phyloP scores from a whole-genome alignment of 2,329 filamentous ascomycete species.

The Ceratocystis ficicola region DNA sequence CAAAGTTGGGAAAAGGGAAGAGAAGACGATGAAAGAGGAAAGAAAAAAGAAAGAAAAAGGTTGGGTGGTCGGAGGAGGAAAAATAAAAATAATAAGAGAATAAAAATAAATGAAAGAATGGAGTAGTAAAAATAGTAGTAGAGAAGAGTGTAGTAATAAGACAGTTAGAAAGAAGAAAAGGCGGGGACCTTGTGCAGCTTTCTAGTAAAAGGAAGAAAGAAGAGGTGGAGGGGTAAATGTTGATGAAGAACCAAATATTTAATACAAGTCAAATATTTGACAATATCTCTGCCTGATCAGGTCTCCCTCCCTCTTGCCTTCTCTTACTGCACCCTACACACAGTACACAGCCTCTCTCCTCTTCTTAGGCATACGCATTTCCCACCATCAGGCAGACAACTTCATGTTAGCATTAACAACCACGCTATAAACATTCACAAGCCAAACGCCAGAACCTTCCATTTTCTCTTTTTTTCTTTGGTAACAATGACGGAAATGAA shows the following conservation, averaged over 20 bases:
- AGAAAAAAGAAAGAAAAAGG: slow-evolving; percentile 11
- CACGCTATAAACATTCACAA: neutral
- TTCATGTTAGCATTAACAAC: neutral
- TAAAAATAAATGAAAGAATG: slow-evolving; percentile 20
- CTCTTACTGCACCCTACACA: no score
- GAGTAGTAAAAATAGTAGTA: no score
- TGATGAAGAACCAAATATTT: neutral
- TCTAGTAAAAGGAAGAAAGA: neutral
- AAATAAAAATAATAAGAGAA: slow-evolving; percentile 19
- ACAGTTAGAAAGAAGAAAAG: slow-evolving; percentile 6
- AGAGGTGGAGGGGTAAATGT: slow-evolving; percentile 1
- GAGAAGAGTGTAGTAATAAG: neutral
- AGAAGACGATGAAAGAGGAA: neutral
- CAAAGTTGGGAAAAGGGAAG: neutral
- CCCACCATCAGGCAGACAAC: neutral
- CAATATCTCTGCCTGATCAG: neutral
- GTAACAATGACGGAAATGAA: neutral
- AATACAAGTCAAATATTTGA: neutral
- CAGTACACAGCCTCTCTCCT: no score
- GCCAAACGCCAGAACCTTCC: neutral
- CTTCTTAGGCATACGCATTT: no score
- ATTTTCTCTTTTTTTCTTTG: neutral
- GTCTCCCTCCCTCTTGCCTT: neutral
- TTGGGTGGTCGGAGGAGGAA: slow-evolving; percentile 12
- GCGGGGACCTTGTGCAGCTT: slow-evolving; percentile 10